Conservation (phyloP, 768 basidiomycete genomes). For the Hebeloma cylindrosporum region DNA sequence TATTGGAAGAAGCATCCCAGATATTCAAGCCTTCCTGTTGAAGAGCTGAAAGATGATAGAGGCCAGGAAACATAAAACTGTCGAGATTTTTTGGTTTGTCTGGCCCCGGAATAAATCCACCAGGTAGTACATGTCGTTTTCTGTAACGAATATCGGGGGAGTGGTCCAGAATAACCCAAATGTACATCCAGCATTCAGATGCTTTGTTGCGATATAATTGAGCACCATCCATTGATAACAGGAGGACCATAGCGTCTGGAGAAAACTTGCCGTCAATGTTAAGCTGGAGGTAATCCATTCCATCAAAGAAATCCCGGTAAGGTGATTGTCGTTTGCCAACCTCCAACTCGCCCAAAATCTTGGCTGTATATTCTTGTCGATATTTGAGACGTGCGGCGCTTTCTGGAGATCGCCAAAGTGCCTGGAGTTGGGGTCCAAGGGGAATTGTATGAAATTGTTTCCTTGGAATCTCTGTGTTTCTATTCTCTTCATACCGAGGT, state of each 20-base stretch:
- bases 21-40: slow-evolving; percentile 16
- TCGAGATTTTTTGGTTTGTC: slow-evolving; percentile 24
- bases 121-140: slow-evolving; percentile 19
- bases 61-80: slow-evolving; percentile 18
- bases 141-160: slow-evolving; percentile 24
- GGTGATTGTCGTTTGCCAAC: too few species aligned
- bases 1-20: slow-evolving; percentile 29
- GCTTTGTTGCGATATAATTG: slow-evolving; percentile 38
- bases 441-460: too few species aligned
- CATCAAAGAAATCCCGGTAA: too few species aligned
- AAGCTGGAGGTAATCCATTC: too few species aligned
- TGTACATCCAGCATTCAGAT: slow-evolving; percentile 39
- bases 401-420: too few species aligned
- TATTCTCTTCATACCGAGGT: too few species aligned
- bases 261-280: too few species aligned
- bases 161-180: slow-evolving; percentile 35
- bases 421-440: too few species aligned
- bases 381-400: too few species aligned
- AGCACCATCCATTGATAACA: slow-evolving; percentile 36
- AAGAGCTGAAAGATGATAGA: slow-evolving; percentile 18
- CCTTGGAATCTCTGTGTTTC: too few species aligned
- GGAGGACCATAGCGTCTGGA: slow-evolving; percentile 34
- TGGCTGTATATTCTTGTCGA: too few species aligned
- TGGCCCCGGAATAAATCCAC: slow-evolving; percentile 26
- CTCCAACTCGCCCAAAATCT: too few species aligned